Percentiles rank a stretch among this genome's conserved stretches.
These are phyloP conservation scores for Phyllosticta citrichinensis DNA, from an alignment of 2,329 filamentous ascomycete genomes.

Conservation along the genomic window DNA sequence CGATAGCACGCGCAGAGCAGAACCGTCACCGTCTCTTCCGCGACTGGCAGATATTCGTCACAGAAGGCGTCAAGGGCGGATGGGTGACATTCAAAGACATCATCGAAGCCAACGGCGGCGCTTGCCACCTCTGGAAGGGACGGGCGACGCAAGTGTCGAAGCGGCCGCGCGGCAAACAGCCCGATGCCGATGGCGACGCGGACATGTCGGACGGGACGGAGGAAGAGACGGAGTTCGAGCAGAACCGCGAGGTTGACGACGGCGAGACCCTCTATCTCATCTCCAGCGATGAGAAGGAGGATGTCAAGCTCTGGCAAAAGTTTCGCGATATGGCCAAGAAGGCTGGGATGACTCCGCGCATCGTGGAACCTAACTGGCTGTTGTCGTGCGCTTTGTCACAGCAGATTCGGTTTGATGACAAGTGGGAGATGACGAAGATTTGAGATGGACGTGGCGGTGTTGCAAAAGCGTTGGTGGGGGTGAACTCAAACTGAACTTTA, in stretches of 20 bases:
- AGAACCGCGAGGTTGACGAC: slow-evolving; percentile 44
- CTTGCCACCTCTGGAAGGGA: slow-evolving; percentile 66
- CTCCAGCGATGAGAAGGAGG: slow-evolving; percentile 53
- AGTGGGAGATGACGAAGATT: not conserved
- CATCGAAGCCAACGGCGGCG: slow-evolving; percentile 78
- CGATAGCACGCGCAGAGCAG: slow-evolving; percentile 58
- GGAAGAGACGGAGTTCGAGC: slow-evolving; percentile 14
- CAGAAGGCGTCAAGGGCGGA: slow-evolving; percentile 67
- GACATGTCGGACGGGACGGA: slow-evolving; percentile 47
- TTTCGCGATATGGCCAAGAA: slow-evolving; percentile 72
- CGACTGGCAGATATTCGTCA: slow-evolving; percentile 74
- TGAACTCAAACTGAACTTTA: not conserved
- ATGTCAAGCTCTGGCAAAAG: slow-evolving; percentile 65
- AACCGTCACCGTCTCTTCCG: slow-evolving; percentile 69
- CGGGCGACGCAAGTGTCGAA: slow-evolving; percentile 51
- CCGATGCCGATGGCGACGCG: slow-evolving; percentile 21
- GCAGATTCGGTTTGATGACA: slow-evolving; percentile 39
- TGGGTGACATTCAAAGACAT: slow-evolving; percentile 79
- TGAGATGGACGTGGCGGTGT: not conserved
- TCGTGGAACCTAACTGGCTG: slow-evolving; percentile 84
- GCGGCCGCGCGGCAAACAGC: slow-evolving; percentile 16
- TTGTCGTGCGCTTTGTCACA: slow-evolving; percentile 85
- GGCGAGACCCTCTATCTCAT: slow-evolving; percentile 62
- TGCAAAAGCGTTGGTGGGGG: not conserved
- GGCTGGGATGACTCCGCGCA: slow-evolving; percentile 67